Percentiles rank a stretch among this genome's conserved stretches.
These are phyloP conservation scores for Fraxinus paxiana DNA, from an alignment of 305 asterid species.

Conservation along the genomic window DNA sequence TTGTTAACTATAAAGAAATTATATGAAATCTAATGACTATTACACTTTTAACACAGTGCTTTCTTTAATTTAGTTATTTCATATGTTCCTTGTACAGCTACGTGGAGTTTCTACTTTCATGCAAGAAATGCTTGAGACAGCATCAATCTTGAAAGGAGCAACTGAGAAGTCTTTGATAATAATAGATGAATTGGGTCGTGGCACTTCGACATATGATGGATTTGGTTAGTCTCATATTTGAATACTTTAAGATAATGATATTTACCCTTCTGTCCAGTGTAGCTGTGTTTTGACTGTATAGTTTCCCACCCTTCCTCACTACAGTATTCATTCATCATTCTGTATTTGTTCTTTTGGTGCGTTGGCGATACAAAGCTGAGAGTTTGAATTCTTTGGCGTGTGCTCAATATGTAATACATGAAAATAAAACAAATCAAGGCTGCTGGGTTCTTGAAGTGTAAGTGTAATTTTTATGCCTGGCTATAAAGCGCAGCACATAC, in stretches of 20 bases:
- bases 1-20: conserved; percentile 1
- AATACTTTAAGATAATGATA: conserved; percentile 1
- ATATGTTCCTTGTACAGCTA: conserved; percentile 41
- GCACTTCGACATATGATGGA: conserved; percentile 97
- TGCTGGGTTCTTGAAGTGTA: not conserved
- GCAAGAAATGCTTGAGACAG: conserved; percentile 99
- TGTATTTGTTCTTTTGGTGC: not conserved
- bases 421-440: not conserved
- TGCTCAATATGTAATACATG: not conserved
- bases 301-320: not conserved
- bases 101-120: conserved; percentile 99
- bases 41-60: not conserved
- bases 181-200: conserved; percentile 97
- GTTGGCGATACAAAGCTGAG: not conserved
- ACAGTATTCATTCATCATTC: conserved; percentile 10
- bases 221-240: conserved; percentile 67
- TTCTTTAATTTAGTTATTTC: not conserved
- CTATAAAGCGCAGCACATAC: not conserved
- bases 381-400: not conserved
- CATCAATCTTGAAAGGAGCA: conserved; percentile 96
- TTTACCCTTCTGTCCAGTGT: not conserved
- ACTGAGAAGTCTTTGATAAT: conserved; percentile 78
- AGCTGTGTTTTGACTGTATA: not conserved
- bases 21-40: not conserved
- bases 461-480: not conserved